Conservation (phyloP, 2,329 filamentous ascomycete genomes). For the Periconia sp. region DNA sequence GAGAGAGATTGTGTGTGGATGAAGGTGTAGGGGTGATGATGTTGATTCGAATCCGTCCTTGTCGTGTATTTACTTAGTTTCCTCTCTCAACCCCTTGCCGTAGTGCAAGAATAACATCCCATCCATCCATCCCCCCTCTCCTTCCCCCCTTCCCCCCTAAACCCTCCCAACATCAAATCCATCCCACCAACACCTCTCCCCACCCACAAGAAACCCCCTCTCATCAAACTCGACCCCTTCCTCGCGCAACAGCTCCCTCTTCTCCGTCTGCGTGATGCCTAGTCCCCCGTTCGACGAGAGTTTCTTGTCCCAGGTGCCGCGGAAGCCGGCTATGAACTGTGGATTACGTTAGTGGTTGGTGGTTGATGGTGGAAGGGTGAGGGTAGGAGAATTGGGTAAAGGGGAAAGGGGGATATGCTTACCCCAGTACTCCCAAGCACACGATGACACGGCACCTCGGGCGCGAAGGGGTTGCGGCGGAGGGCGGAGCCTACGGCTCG, state of each 20-base stretch:
- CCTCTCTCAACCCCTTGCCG: neutral
- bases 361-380: too few relatives aligned
- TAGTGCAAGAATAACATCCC: neutral
- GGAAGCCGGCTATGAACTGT: conserved; percentile 65
- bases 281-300: conserved; percentile 45
- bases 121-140: too few relatives aligned
- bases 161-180: conserved; percentile 38
- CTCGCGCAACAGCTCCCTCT: conserved; percentile 60
- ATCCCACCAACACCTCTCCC: conserved; percentile 45
- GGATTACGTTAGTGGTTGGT: neutral
- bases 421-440: conserved; percentile 73
- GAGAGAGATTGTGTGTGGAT: too few relatives aligned
- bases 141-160: neutral
- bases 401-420: conserved; percentile 17
- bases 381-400: neutral
- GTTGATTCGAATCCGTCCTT: too few relatives aligned
- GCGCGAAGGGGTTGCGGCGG: conserved; percentile 78
- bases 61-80: too few relatives aligned
- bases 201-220: conserved; percentile 60
- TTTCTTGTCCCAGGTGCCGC: conserved; percentile 64
- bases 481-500: conserved; percentile 78
- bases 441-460: conserved; percentile 78
- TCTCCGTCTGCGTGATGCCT: conserved; percentile 65
- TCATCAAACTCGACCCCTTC: conserved; percentile 68
- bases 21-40: too few relatives aligned